Percentiles rank a stretch among this genome's conserved stretches.
Conservation (phyloP, 192 early-diverging fungal genomes). For the Helicostylum pulchrum region DNA sequence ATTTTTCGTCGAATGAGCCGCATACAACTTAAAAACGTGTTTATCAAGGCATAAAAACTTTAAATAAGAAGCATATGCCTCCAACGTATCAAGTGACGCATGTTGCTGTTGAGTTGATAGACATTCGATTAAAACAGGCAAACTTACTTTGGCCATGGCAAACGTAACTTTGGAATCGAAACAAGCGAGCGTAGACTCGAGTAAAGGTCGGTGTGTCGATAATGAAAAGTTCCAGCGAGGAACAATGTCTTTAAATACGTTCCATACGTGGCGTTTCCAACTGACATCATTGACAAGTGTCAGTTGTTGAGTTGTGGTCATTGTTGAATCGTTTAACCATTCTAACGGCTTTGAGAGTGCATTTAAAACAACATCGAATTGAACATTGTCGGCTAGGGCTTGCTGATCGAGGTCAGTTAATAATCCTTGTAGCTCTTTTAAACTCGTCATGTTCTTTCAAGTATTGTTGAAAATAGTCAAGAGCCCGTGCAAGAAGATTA, state of each 20-base stretch:
- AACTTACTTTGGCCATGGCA: slow-evolving; percentile 3
- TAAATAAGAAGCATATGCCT: slow-evolving; percentile 4
- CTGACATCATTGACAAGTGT: slow-evolving; percentile 1
- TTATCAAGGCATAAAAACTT: background rate
- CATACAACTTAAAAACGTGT: background rate
- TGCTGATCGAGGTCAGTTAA: background rate
- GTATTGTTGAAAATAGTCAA: too few relatives aligned
- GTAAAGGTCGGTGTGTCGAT: background rate
- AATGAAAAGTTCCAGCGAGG: slow-evolving; percentile 11
- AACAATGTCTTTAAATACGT: slow-evolving; percentile 8
- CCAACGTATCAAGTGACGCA: slow-evolving; percentile 2
- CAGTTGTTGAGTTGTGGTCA: background rate
- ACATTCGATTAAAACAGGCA: slow-evolving; percentile 12
- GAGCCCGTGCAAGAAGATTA: too few relatives aligned
- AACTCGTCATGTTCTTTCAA: background rate
- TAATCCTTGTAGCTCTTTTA: background rate
- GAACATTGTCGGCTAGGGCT: background rate
- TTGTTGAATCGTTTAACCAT: background rate
- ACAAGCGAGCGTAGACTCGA: background rate
- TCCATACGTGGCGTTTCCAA: slow-evolving; percentile 17
- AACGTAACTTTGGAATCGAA: background rate
- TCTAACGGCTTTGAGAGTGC: slow-evolving; percentile 1
- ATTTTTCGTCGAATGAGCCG: background rate
- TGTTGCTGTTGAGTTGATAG: slow-evolving; percentile 8
- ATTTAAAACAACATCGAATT: background rate